Conservation (phyloP, 805 yeast species). For the Hermanozyma aechmeae region DNA sequence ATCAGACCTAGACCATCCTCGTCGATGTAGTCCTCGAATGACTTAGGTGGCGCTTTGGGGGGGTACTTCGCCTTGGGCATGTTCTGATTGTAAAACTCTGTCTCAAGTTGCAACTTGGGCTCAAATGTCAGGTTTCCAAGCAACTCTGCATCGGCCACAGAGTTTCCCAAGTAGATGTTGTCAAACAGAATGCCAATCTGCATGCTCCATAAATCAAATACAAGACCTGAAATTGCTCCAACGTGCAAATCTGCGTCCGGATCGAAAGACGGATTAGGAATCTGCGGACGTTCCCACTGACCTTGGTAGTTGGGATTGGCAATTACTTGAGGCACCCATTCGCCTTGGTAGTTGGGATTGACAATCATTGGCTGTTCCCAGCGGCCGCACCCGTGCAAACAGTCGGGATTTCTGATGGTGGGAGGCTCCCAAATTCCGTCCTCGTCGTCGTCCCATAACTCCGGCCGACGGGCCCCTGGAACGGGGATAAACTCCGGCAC, state of each 20-base stretch:
- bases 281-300: slow-evolving; percentile 58
- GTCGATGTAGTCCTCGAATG: slow-evolving; percentile 25
- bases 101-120: slow-evolving; percentile 46
- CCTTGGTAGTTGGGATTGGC: slow-evolving; percentile 75
- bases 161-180: slow-evolving; percentile 79
- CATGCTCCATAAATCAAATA: slow-evolving; percentile 89
- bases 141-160: slow-evolving; percentile 72
- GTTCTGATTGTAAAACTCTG: slow-evolving; percentile 26
- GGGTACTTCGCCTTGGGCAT: slow-evolving; percentile 33
- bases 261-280: slow-evolving; percentile 62
- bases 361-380: slow-evolving; percentile 63
- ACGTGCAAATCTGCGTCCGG: slow-evolving; percentile 51
- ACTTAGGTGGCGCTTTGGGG: slow-evolving; percentile 36
- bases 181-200: slow-evolving; percentile 66
- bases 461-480: slow-evolving; percentile 60
- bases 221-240: slow-evolving; percentile 67
- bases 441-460: slow-evolving; percentile 81
- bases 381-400: slow-evolving; percentile 70
- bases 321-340: slow-evolving; percentile 63
- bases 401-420: slow-evolving; percentile 61
- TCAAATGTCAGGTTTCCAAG: slow-evolving; percentile 71
- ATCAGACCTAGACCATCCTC: slow-evolving; percentile 8
- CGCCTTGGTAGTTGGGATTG: slow-evolving; percentile 69
- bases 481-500: slow-evolving; percentile 52
- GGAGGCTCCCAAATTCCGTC: slow-evolving; percentile 84